These are phyloP conservation scores for Rosellinia necatrix DNA, from an alignment of 2,329 filamentous ascomycete genomes.

Conservation along the genomic window DNA sequence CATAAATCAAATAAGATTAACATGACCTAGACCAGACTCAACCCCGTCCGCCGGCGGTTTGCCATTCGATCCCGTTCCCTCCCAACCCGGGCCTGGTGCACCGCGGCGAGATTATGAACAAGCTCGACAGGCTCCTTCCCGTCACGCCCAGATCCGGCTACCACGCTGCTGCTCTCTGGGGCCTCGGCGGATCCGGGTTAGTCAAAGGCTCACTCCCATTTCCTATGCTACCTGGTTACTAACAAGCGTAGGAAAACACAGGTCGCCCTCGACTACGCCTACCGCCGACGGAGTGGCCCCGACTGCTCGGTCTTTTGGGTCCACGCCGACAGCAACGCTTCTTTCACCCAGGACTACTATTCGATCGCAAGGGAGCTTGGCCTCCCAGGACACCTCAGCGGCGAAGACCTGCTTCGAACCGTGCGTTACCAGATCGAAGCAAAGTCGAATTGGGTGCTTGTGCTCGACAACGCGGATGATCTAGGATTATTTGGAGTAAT, in stretches of 20 bases:
- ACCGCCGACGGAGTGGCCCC: conserved; percentile 42
- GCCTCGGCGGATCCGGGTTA: conserved; percentile 3
- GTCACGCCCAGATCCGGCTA: not conserved
- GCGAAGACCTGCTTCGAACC: conserved; percentile 4
- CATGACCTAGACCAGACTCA: not conserved
- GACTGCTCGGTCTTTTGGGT: conserved; percentile 51
- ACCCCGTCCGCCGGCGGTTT: not conserved
- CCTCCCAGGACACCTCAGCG: not conserved
- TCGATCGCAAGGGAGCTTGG: conserved; percentile 37
- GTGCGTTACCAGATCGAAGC: conserved; percentile 35
- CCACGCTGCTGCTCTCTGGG: not conserved
- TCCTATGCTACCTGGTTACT: not conserved
- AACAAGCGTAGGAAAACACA: conserved; percentile 41
- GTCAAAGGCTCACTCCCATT: not conserved
- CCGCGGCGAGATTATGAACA: not conserved
- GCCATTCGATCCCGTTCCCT: conserved; percentile 1
- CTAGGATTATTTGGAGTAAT: not conserved
- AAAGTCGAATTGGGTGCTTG: conserved; percentile 13
- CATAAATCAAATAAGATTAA: not conserved
- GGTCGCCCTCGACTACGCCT: conserved; percentile 46
- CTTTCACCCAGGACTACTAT: conserved; percentile 45
- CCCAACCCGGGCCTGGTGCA: conserved; percentile 3
- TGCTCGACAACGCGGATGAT: conserved; percentile 4
- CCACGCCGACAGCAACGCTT: conserved; percentile 44
- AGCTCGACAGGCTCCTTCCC: not conserved